A percentile compares a stretch with the other conserved stretches of the same genome.
These are phyloP conservation scores for Collybia mongolica DNA, from an alignment of 768 basidiomycete genomes.

Conservation along the genomic window DNA sequence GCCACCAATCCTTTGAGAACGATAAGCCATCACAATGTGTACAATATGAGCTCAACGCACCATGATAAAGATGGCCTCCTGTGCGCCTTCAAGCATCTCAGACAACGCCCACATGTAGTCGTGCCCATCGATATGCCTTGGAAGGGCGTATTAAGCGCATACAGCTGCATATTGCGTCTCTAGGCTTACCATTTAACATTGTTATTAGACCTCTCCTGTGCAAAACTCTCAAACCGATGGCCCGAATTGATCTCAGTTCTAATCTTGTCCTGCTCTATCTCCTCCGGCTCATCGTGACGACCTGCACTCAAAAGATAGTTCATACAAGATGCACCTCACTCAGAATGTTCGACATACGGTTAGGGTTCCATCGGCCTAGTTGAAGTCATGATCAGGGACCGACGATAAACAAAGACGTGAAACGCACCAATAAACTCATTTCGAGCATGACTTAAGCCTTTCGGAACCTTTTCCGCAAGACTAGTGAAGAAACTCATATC, in stretches of 20 bases:
- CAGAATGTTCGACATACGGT: constrained; percentile 31
- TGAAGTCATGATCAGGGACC: neutral
- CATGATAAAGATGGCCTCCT: constrained; percentile 85
- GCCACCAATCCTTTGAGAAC: constrained; percentile 77
- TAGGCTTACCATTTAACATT: constrained; percentile 72
- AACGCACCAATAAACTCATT: constrained; percentile 34
- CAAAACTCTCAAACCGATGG: constrained; percentile 89
- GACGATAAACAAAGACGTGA: neutral
- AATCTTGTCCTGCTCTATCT: constrained; percentile 67
- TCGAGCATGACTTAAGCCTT: constrained; percentile 40
- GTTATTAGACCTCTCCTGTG: constrained; percentile 65
- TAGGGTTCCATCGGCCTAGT: constrained; percentile 42
- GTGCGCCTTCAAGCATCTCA: constrained; percentile 81
- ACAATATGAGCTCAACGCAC: constrained; percentile 32
- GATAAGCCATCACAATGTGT: neutral
- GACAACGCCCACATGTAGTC: constrained; percentile 97
- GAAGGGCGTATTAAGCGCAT: neutral
- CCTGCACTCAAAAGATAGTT: constrained; percentile 25
- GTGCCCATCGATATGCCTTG: constrained; percentile 88
- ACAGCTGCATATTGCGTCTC: neutral
- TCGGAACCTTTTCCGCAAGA: constrained; percentile 21
- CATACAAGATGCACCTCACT: neutral
- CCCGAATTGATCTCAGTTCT: constrained; percentile 70
- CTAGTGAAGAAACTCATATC: constrained; percentile 29
- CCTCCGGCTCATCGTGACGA: constrained; percentile 77